A percentile compares a stretch with the other conserved stretches of the same genome.
Evolutionary conservation across 169 alveolate genomes (phyloP).

Genomic region (Plasmodium reichenowi): DNA sequence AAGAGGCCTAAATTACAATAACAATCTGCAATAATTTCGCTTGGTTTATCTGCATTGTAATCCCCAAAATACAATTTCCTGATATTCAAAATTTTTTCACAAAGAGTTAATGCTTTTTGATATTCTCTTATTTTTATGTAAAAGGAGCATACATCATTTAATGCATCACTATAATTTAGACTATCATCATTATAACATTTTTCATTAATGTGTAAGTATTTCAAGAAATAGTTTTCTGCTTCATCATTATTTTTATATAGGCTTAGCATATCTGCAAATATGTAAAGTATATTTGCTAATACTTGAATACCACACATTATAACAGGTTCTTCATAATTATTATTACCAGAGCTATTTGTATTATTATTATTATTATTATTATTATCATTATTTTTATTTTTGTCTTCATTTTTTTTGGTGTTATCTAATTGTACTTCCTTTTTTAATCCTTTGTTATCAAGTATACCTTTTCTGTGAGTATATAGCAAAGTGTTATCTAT

Average conservation of each 20-base stretch:
- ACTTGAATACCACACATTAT: slow-evolving; percentile 80
- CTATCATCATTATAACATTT: slow-evolving; percentile 53
- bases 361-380: too few relatives aligned
- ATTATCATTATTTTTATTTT: slow-evolving; percentile 21
- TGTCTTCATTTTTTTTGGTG: neutral
- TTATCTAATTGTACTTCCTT: slow-evolving; percentile 15
- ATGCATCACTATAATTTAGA: slow-evolving; percentile 80
- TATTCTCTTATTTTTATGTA: slow-evolving; percentile 81
- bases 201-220: slow-evolving; percentile 52
- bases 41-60: slow-evolving; percentile 81
- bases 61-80: slow-evolving; percentile 84
- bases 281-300: slow-evolving; percentile 78
- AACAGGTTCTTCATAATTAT: slow-evolving; percentile 76
- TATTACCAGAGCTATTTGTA: too few relatives aligned
- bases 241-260: slow-evolving; percentile 78
- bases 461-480: slow-evolving; percentile 75
- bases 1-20: slow-evolving; percentile 88
- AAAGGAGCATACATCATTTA: slow-evolving; percentile 83
- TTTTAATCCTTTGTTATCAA: slow-evolving; percentile 28
- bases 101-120: slow-evolving; percentile 81
- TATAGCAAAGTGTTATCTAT: slow-evolving; percentile 87
- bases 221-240: slow-evolving; percentile 77
- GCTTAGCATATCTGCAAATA: slow-evolving; percentile 78
- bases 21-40: slow-evolving; percentile 87
- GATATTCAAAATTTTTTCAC: slow-evolving; percentile 81